phyloP scores from a whole-genome alignment of 768 basidiomycete species.

The Russula virescens region DNA sequence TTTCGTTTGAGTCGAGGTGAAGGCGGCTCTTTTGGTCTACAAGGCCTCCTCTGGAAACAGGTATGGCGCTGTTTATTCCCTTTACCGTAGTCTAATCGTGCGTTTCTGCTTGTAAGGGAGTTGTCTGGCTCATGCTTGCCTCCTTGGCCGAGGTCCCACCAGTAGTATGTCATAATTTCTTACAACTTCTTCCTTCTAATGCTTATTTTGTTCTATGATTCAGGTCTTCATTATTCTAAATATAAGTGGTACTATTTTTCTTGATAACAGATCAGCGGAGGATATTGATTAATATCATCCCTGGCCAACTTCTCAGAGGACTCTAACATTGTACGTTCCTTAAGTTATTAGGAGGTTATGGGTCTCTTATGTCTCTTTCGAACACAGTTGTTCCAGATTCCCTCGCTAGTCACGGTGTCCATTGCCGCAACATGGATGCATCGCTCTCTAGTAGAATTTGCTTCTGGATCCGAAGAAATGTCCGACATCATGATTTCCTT shows the following conservation, averaged over 20 bases:
- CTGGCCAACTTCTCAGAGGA: too few species aligned
- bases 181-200: background rate
- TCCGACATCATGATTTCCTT: background rate
- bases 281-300: background rate
- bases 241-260: background rate
- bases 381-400: background rate
- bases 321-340: too few species aligned
- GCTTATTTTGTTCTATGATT: too few species aligned
- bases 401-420: background rate
- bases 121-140: background rate
- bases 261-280: background rate
- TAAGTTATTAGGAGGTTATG: too few species aligned
- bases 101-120: background rate
- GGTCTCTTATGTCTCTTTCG: background rate
- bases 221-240: background rate
- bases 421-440: background rate
- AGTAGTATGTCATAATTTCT: background rate
- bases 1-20: too few species aligned
- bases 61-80: too few species aligned
- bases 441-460: background rate
- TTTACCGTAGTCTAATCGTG: too few species aligned
- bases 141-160: background rate
- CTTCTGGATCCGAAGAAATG: background rate
- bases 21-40: too few species aligned
- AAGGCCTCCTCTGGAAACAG: too few species aligned